Evolutionary conservation across 768 basidiomycete species (phyloP), one percentile per base, ranked within the genome.

Genomic region (Phaeolepiota aurea): DNA sequence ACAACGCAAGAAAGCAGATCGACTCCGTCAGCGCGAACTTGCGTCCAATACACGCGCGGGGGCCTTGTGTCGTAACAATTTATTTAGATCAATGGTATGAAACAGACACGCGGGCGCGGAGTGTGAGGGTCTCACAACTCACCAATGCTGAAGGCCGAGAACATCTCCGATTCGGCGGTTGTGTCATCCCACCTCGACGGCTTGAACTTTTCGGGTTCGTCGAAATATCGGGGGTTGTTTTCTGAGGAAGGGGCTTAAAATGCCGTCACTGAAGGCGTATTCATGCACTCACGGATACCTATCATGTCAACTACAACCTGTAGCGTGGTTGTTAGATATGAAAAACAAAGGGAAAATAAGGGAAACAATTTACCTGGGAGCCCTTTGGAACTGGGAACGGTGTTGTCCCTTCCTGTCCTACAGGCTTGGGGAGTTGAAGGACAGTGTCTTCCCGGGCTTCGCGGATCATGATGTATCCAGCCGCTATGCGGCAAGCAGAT

Each of bases 11-110:
- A 59, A 79, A 74, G 37, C 65, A 68, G 13, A 79, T 65, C 1
- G 65, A 62, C 49, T 80, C 76, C 0, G 62, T 65, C 1, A 65
- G 62, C 2, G 77, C 73, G 47, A 81, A 80, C 44, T 67, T 74
- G 20, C 72, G 59, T 3, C 77, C 78, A 10, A 77, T 55, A 45
- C 78, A 81, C 3, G 64, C 62, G 12, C 76, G 66, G 20, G 74
- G 73, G 35, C 72, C 72, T n/a, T n/a, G n/a, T 67, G 44, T 33
- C 33, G 28, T 28, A 38, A 18, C n/a, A 25, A 3, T 5, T 22
- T 25, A 15, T 11, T 19, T n/a, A 25, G 4, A 38, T 22, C 12
- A 11, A 19, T 31, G 30, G 20, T 15, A 22, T 28, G 15, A 14
- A 45, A 32, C 5, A 40, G n/a, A 14, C 15, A 21, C 10, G 20